Evolutionary conservation across 2,329 filamentous ascomycete genomes (phyloP).

Genomic region (Paraphoma sp.): DNA sequence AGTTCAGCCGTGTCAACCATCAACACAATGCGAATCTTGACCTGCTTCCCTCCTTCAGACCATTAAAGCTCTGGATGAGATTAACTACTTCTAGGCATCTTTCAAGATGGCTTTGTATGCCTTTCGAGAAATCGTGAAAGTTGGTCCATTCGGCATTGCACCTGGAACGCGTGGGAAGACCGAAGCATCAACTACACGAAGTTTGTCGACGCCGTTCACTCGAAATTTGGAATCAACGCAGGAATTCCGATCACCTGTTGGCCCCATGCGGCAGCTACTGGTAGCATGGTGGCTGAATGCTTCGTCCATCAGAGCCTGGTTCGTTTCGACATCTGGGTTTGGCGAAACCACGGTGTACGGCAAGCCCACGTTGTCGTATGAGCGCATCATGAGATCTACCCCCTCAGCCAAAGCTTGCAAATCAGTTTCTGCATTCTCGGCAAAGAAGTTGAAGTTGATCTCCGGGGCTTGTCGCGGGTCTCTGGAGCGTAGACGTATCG

Average conservation of each 20-base stretch:
- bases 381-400: no score
- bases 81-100: slow-evolving; percentile 9
- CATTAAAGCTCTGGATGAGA: no score
- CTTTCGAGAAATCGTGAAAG: slow-evolving; percentile 46
- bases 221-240: slow-evolving; percentile 64
- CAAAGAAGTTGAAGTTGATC: slow-evolving; percentile 53
- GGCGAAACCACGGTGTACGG: slow-evolving; percentile 54
- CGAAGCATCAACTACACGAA: slow-evolving; percentile 69
- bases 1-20: no score
- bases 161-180: slow-evolving; percentile 56
- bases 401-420: slow-evolving; percentile 51
- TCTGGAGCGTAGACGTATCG: slow-evolving; percentile 63
- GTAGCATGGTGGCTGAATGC: slow-evolving; percentile 64
- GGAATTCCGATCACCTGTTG: slow-evolving; percentile 59
- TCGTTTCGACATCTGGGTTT: slow-evolving; percentile 32
- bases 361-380: slow-evolving; percentile 62
- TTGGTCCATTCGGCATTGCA: slow-evolving; percentile 58
- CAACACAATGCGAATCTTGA: no score
- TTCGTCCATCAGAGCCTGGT: slow-evolving; percentile 39
- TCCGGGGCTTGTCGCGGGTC: slow-evolving; percentile 68
- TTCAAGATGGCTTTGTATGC: slow-evolving; percentile 19
- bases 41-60: no score
- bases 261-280: slow-evolving; percentile 63
- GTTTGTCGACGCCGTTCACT: slow-evolving; percentile 61
- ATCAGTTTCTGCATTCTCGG: slow-evolving; percentile 49